Conservation (phyloP, 495 filamentous ascomycete genomes). For the Xylaria castorea region DNA sequence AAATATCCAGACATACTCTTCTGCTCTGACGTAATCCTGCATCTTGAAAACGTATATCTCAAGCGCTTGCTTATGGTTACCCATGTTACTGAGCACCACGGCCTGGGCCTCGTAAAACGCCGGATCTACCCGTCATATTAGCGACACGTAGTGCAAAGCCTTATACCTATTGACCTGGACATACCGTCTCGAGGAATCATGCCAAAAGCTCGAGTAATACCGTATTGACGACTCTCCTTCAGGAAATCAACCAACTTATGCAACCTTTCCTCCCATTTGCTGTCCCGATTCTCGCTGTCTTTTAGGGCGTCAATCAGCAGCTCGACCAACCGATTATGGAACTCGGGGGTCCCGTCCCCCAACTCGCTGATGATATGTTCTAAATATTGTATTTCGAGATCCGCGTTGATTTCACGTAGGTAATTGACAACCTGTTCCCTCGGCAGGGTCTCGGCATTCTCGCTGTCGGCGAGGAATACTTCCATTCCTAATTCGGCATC, state of each 20-base stretch:
- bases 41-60: conserved; percentile 97
- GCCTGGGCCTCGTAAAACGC: conserved; percentile 90
- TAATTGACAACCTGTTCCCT: conserved; percentile 77
- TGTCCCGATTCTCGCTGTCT: conserved; percentile 46
- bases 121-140: conserved; percentile 62
- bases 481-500: conserved; percentile 89
- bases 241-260: conserved; percentile 76
- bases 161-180: conserved; percentile 33
- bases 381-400: conserved; percentile 81
- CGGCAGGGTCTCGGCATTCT: conserved; percentile 91
- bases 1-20: conserved; percentile 69
- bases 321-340: conserved; percentile 83
- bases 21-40: conserved; percentile 83
- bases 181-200: conserved; percentile 80
- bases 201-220: conserved; percentile 73
- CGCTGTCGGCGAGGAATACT: conserved; percentile 89
- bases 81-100: conserved; percentile 93
- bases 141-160: not conserved
- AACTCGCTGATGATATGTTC: conserved; percentile 91
- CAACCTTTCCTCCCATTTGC: conserved; percentile 63
- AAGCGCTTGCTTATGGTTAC: conserved; percentile 89
- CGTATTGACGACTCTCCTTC: conserved; percentile 78
- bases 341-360: conserved; percentile 80
- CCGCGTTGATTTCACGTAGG: conserved; percentile 68
- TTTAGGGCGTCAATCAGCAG: conserved; percentile 74